Evolutionary conservation across 768 basidiomycete species (phyloP).

Genomic region (Mycena capillaripes): DNA sequence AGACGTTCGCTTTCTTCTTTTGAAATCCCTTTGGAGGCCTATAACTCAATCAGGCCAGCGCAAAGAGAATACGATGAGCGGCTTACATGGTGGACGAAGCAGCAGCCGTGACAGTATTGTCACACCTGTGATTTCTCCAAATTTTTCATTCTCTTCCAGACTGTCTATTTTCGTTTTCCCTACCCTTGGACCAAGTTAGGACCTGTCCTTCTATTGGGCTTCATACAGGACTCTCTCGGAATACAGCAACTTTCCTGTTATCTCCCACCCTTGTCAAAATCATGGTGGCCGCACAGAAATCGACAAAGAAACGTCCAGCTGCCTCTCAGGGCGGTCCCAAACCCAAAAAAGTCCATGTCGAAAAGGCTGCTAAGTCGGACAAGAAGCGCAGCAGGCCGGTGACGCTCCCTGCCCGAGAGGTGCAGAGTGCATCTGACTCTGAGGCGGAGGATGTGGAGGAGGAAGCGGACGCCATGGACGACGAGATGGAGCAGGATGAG

Average conservation of each 20-base stretch:
- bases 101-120: not conserved
- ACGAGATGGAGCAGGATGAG: constrained; percentile 51
- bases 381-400: constrained; percentile 76
- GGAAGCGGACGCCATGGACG: constrained; percentile 52
- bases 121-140: constrained; percentile 18
- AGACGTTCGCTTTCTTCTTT: constrained; percentile 55
- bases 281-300: constrained; percentile 59
- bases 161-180: not conserved
- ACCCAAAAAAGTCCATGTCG: constrained; percentile 67
- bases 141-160: constrained; percentile 7
- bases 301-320: constrained; percentile 65
- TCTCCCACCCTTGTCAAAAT: not conserved
- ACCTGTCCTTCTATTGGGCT: not conserved
- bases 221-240: not conserved
- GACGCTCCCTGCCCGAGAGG: constrained; percentile 54
- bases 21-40: constrained; percentile 37
- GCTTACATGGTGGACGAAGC: constrained; percentile 14
- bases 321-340: constrained; percentile 61
- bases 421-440: constrained; percentile 53
- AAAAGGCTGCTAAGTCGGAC: constrained; percentile 52
- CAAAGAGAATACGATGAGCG: not conserved
- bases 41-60: constrained; percentile 1
- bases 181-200: not conserved
- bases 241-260: not conserved
- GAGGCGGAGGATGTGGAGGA: constrained; percentile 52